Conservation (phyloP, 106 monocot genomes). For the Dendrobium officinale region DNA sequence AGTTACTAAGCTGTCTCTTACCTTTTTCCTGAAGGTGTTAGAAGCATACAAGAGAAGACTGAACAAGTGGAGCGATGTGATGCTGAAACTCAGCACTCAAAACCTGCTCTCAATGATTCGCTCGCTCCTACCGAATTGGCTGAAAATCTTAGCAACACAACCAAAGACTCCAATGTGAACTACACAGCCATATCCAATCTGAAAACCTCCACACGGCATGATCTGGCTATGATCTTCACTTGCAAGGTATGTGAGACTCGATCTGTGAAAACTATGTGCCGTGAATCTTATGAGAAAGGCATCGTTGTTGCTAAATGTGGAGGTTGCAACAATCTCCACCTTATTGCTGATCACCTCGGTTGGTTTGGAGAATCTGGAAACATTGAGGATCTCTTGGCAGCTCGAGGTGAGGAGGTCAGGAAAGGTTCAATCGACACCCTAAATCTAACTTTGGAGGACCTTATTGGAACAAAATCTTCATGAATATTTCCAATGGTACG, state of each 20-base stretch:
- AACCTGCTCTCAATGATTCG: neutral
- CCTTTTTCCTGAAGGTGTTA: neutral
- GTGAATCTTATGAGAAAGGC: constrained; percentile 87
- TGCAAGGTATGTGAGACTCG: constrained; percentile 93
- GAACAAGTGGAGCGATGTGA: neutral
- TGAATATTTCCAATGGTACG: too few species aligned
- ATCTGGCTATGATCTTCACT: constrained; percentile 84
- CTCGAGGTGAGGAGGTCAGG: constrained; percentile 67
- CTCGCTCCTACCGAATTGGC: neutral
- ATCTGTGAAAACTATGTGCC: constrained; percentile 68
- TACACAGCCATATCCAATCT: constrained; percentile 47
- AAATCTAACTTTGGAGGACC: constrained; percentile 73
- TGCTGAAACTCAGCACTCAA: neutral
- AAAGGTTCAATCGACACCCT: constrained; percentile 70
- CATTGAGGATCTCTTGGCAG: constrained; percentile 72
- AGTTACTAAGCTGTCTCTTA: too few species aligned
- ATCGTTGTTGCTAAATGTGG: constrained; percentile 71
- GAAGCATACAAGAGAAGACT: neutral
- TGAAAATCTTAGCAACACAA: neutral
- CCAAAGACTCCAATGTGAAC: constrained; percentile 15
- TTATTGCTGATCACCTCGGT: constrained; percentile 80
- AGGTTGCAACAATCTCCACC: constrained; percentile 85
- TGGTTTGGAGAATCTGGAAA: constrained; percentile 89
- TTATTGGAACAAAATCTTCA: constrained; percentile 42
- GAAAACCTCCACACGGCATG: constrained; percentile 60